Conservation (phyloP, 2,329 filamentous ascomycete genomes). For the Sporothrix luriei region DNA sequence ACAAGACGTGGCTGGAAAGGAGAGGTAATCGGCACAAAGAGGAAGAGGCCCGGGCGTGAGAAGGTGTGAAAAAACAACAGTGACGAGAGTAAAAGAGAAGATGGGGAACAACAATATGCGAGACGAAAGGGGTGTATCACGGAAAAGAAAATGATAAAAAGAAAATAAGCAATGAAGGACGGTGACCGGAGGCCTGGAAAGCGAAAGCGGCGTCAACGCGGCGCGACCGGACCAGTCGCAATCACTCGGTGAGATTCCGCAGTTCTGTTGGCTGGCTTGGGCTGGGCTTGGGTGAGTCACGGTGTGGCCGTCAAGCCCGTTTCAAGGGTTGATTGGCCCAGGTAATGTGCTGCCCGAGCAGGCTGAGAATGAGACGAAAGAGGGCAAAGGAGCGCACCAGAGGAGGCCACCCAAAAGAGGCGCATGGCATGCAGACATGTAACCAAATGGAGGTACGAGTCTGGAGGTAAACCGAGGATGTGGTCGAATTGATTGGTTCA, state of each 20-base stretch:
- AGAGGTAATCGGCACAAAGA: constrained; percentile 11
- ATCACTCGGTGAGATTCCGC: constrained; percentile 19
- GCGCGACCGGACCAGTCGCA: constrained; percentile 7
- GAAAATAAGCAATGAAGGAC: not conserved
- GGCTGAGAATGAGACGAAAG: not conserved
- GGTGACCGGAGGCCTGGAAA: not conserved
- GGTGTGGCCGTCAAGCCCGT: constrained; percentile 6
- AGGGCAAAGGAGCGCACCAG: not conserved
- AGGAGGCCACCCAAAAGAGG: constrained; percentile 4
- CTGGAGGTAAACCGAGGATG: not conserved
- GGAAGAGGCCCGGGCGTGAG: not conserved
- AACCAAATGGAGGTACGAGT: not conserved
- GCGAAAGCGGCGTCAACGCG: constrained; percentile 4
- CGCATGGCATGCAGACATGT: constrained; percentile 6
- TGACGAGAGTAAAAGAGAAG: not conserved
- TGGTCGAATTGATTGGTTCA: constrained; percentile 4
- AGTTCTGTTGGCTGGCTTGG: not conserved
- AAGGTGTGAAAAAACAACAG: not conserved
- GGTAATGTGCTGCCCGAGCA: not conserved
- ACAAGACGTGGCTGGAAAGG: not conserved
- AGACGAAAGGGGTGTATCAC: constrained; percentile 10
- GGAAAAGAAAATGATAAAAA: too few relatives aligned
- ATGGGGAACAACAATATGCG: not conserved
- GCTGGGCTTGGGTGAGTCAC: constrained; percentile 21
- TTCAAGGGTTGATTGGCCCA: not conserved